Evolutionary conservation across 106 monocot species (phyloP), one percentile per base, ranked within the genome.

Genomic region (Dioscorea dumetorum): DNA sequence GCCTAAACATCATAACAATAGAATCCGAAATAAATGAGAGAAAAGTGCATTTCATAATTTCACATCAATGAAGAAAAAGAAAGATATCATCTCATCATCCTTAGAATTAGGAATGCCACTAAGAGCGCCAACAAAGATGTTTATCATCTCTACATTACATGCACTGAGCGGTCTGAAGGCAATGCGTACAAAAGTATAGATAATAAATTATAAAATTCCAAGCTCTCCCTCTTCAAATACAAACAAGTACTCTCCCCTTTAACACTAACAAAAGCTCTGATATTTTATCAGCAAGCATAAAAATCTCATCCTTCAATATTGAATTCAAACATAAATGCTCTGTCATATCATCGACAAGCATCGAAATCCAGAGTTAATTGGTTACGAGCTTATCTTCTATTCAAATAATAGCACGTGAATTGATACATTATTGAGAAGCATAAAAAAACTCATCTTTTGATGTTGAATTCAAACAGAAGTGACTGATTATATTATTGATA

Each of bases 1-100:
- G 64, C 77, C 90, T 85, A 61, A n/a, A 69, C 18, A 4, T 54
- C 12, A 24, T 41, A 59, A 9, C 41, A 35, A 22, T 41, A 57
- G 3, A 59, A 59, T 20, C 19, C 23, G 59, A 59, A 59, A 53
- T 41, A 41, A 41, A 41, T 5, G 61, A 65, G 12, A 66, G 53
- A 14, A 54, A 64, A 18, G 13, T 2, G 1, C 41, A 24, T 61
- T 24, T 22, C 28, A 41, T 41, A 41, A 6, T 41, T 2, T 41
- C 41, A 41, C 41, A 41, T 41, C 1, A 8, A 28, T 61, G 11
- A 24, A 28, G 22, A 61, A 61, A 23, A 24, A 56, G 4, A 18
- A 12, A 56, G 4, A 5, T 3, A 19, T 56, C 16, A 56, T 56
- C 19, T 18, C 28, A 28, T 56, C 54, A 56, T 18, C 4, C 0